Percentiles rank a stretch among this genome's conserved stretches.
phyloP scores from a whole-genome alignment of 2,329 filamentous ascomycete genomes.

The Lecanicillium sp. region DNA sequence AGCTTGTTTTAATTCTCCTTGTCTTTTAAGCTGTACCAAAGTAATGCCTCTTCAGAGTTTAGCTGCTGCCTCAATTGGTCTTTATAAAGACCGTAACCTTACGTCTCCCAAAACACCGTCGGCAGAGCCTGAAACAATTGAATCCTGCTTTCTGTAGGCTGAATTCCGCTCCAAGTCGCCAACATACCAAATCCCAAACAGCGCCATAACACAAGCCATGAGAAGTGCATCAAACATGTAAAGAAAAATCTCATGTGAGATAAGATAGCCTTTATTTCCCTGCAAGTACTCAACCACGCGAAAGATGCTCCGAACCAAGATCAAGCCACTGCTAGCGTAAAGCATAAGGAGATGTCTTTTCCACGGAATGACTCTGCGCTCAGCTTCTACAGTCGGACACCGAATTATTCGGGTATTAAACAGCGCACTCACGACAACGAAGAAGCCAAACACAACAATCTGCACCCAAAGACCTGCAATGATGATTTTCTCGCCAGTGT shows the following conservation, averaged over 20 bases:
- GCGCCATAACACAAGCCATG: conserved; percentile 31
- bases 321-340: conserved; percentile 25
- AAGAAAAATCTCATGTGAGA: conserved; percentile 30
- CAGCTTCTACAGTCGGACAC: conserved; percentile 12
- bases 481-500: conserved; percentile 35
- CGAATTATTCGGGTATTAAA: conserved; percentile 29
- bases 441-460: conserved; percentile 43
- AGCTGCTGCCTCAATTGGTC: too few relatives aligned
- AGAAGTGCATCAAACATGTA: conserved; percentile 35
- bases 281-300: conserved; percentile 38
- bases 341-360: conserved; percentile 21
- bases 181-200: conserved; percentile 23
- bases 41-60: too few relatives aligned
- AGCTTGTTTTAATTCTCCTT: too few relatives aligned
- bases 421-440: conserved; percentile 34
- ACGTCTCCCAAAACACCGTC: too few relatives aligned
- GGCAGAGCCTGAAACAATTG: too few relatives aligned
- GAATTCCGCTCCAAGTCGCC: not conserved
- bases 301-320: conserved; percentile 36
- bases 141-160: too few relatives aligned
- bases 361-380: conserved; percentile 17
- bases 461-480: conserved; percentile 46
- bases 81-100: too few relatives aligned
- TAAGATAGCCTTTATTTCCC: conserved; percentile 30
- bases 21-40: too few relatives aligned